Conservation (phyloP, 2,329 filamentous ascomycete species). For the Clarireedia paspali region DNA sequence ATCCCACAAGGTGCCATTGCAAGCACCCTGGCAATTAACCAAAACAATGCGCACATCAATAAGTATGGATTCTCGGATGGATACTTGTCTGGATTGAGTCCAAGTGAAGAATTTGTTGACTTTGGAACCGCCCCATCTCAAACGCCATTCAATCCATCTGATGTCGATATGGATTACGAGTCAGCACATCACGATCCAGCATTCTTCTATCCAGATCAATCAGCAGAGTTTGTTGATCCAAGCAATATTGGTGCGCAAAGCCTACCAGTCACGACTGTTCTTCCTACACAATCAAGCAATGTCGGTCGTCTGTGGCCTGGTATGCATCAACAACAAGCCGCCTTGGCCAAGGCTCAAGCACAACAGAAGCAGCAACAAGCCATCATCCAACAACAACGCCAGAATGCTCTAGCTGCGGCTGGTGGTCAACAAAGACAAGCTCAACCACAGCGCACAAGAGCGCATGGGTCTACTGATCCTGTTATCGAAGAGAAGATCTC, state of each 20-base stretch:
- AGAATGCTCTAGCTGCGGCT: constrained; percentile 29
- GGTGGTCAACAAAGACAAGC: constrained; percentile 36
- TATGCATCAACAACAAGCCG: constrained; percentile 85
- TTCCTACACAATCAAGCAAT: constrained; percentile 42
- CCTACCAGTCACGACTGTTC: constrained; percentile 36
- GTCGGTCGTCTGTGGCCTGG: constrained; percentile 81
- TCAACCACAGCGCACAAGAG: constrained; percentile 27
- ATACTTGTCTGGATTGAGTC: constrained; percentile 44
- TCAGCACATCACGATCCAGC: constrained; percentile 45
- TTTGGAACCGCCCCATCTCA: constrained; percentile 60
- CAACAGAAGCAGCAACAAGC: constrained; percentile 62
- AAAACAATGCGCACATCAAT: constrained; percentile 45
- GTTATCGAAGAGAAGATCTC: constrained; percentile 89
- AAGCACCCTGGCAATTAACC: constrained; percentile 71
- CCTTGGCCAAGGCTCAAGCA: constrained; percentile 63
- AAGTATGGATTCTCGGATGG: constrained; percentile 38
- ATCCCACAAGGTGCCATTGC: constrained; percentile 78
- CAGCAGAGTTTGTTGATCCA: constrained; percentile 59
- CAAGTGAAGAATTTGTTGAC: constrained; percentile 61
- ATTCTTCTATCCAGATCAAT: constrained; percentile 53
- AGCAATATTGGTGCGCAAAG: constrained; percentile 58
- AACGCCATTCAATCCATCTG: constrained; percentile 50
- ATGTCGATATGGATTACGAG: constrained; percentile 65
- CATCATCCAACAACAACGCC: constrained; percentile 50
- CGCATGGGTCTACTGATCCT: constrained; percentile 46